Evolutionary conservation across 164 flowering plant genomes (phyloP), one percentile per base, ranked within the genome.

Genomic region (Umbilicus rupestris): DNA sequence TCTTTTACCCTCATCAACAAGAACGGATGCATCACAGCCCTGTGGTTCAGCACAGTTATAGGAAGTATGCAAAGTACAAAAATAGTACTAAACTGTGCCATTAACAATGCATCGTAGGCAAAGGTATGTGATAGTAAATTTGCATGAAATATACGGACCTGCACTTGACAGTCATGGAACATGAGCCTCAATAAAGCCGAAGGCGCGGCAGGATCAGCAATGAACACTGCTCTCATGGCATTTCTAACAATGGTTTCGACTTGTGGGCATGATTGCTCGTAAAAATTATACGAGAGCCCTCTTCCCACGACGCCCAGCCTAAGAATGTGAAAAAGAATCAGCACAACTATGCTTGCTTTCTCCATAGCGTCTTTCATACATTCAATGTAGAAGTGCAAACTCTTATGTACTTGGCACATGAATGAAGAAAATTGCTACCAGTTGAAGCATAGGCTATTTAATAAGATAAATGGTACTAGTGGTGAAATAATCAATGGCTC

Each of bases 21-120:
- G 79, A 58, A 85, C 80, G 3, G 87, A 83, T 31, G 82, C 89
- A 72, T 83, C 87, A 72, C 89, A 85, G n/a, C 86, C 86, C 89
- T 83, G 60, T 55, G 19, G 31, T 19, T 78, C 12, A 12, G 39
- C 7, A 0, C 12, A 29, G 59, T 12, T 47, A 60, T 37, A 69
- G 26, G 8, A 15, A 15, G n/a, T 3, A 26, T 33, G 42, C 0
- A 8, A 19, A 62, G 10, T 24, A 11, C n/a, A 62, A 33, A 33
- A 9, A 31, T 26, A 59, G 29, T 4, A 19, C 24, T 26, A n/a
- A 41, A 64, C 4, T 15, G 20, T 22, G 45, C 4, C 16, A 26
- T 2, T 11, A 64, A 28, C 11, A 28, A 49, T 49, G 33, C 39
- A 28, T 9, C 26, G 24, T 28, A 7, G 3, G 3, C 5, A 0